Evolutionary conservation across 768 basidiomycete genomes (phyloP).

Genomic region (Boletus reticulatus): DNA sequence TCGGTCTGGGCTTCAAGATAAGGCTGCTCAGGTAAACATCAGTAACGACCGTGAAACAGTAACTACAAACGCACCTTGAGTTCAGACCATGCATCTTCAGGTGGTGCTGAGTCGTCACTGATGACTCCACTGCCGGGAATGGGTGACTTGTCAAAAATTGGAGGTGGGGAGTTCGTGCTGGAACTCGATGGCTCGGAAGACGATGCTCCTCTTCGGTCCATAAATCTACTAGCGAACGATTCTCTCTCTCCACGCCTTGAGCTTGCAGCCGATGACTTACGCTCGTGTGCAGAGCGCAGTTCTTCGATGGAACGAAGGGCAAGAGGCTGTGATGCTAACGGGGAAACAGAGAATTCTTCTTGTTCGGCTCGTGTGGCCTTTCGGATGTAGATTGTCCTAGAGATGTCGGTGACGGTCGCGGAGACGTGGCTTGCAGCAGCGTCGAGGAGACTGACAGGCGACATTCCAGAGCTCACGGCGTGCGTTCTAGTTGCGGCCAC

Average conservation of each 20-base stretch:
- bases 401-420: constrained; percentile 83
- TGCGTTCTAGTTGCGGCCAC: constrained; percentile 88
- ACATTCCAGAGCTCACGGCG: constrained; percentile 87
- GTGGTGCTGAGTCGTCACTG: constrained; percentile 65
- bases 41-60: neutral
- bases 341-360: constrained; percentile 54
- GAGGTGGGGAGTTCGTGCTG: constrained; percentile 72
- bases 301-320: constrained; percentile 58
- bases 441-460: constrained; percentile 92
- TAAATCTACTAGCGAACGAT: constrained; percentile 11
- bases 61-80: constrained; percentile 54
- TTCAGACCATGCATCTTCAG: constrained; percentile 82
- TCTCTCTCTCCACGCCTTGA: constrained; percentile 33
- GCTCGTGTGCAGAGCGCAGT: constrained; percentile 45
- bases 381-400: constrained; percentile 73
- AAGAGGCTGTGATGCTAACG: constrained; percentile 25
- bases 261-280: constrained; percentile 39
- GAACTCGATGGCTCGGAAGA: constrained; percentile 72
- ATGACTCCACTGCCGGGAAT: constrained; percentile 43
- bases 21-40: constrained; percentile 49
- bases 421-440: constrained; percentile 96
- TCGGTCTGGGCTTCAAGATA: constrained; percentile 97
- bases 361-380: constrained; percentile 73
- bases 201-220: constrained; percentile 40
- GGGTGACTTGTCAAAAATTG: constrained; percentile 60